These are phyloP conservation scores for Porosira glacialis DNA, from an alignment of 352 stramenopile genomes.

Conservation along the genomic window DNA sequence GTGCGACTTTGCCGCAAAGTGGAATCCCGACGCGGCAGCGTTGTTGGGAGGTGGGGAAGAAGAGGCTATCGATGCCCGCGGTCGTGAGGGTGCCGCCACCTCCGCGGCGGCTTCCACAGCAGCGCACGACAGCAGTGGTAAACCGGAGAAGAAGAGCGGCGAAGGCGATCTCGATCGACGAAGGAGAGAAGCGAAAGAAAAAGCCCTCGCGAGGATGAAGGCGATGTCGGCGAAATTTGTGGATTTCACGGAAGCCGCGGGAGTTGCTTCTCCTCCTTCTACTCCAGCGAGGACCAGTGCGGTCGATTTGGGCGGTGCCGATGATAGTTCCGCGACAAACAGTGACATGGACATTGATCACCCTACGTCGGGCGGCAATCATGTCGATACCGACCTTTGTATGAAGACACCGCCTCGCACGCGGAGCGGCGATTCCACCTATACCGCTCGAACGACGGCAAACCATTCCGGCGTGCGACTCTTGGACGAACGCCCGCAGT, in stretches of 20 bases:
- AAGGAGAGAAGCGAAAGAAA: conserved; percentile 65
- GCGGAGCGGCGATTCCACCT: conserved; percentile 6
- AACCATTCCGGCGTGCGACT: conserved; percentile 33
- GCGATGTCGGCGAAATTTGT: conserved; percentile 74
- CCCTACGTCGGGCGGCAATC: too few species aligned
- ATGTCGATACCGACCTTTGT: too few species aligned
- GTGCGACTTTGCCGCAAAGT: conserved; percentile 65
- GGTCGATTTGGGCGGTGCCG: conserved; percentile 11
- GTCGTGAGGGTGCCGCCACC: neutral
- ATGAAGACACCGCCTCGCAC: too few species aligned
- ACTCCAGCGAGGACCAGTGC: conserved; percentile 23
- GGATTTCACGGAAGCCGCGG: conserved; percentile 46
- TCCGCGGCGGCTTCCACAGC: too few species aligned
- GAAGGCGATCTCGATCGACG: conserved; percentile 51
- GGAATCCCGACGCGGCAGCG: conserved; percentile 46
- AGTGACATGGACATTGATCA: too few species aligned
- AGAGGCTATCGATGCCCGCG: neutral
- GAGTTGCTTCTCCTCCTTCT: too few species aligned
- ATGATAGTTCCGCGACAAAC: too few species aligned
- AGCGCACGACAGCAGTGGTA: too few species aligned
- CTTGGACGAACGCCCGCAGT: conserved; percentile 59
- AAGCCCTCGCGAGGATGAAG: conserved; percentile 75
- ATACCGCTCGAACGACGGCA: conserved; percentile 5
- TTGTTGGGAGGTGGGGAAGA: conserved; percentile 26
- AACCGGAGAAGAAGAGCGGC: too few species aligned